Evolutionary conservation across 208 protist species (phyloP).

Genomic region (Trypanosoma caninum): DNA sequence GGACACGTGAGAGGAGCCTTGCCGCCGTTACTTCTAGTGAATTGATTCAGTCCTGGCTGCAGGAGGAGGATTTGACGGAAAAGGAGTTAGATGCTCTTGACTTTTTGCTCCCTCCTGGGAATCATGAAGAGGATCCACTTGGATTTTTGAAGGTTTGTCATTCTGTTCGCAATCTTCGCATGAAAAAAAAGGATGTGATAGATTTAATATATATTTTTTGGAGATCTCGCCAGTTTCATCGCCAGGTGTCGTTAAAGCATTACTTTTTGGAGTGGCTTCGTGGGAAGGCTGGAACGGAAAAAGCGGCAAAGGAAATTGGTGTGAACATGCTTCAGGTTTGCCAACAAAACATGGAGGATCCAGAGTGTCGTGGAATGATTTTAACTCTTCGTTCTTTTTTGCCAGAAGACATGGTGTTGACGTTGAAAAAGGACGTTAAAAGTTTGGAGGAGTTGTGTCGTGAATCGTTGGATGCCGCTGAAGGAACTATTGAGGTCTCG

Average conservation of each 20-base stretch:
- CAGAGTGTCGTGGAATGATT: conserved; percentile 66
- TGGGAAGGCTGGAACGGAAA: conserved; percentile 37
- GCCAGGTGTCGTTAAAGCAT: conserved; percentile 25
- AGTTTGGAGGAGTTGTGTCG: conserved; percentile 28
- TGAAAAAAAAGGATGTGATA: conserved; percentile 36
- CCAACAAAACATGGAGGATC: conserved; percentile 50
- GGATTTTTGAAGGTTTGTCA: conserved; percentile 47
- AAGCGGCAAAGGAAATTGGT: conserved; percentile 46
- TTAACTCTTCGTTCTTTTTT: conserved; percentile 55
- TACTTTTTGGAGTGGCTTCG: conserved; percentile 70
- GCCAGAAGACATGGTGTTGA: conserved; percentile 54
- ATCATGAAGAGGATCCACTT: conserved; percentile 44
- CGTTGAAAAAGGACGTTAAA: conserved; percentile 37
- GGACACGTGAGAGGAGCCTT: too few species aligned
- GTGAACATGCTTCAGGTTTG: conserved; percentile 71
- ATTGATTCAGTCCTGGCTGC: conserved; percentile 66
- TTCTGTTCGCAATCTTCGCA: conserved; percentile 65
- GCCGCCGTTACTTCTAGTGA: conserved; percentile 9
- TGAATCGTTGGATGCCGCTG: neutral
- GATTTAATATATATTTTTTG: conserved; percentile 60
- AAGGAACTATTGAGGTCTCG: neutral
- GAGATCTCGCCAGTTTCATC: conserved; percentile 31
- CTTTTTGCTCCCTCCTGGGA: conserved; percentile 51
- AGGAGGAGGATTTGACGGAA: conserved; percentile 55
- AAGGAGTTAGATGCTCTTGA: conserved; percentile 55